Evolutionary conservation across 306 rosid genomes (phyloP).

Genomic region (Prunus mongolica): DNA sequence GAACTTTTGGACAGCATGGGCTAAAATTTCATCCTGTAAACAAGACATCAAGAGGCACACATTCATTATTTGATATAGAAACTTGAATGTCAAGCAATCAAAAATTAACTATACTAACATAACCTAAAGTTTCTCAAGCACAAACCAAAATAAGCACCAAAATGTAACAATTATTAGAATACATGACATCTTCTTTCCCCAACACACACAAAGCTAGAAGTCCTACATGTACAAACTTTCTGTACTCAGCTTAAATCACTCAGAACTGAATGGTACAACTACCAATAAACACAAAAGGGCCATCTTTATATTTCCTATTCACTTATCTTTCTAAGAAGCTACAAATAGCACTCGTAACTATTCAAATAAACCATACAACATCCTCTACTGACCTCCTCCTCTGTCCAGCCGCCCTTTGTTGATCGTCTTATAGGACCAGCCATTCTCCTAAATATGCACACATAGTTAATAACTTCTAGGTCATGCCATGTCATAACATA

Average conservation of each 20-base stretch:
- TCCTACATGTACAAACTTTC: too few species aligned
- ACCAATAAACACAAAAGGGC: not conserved
- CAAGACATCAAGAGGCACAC: not conserved
- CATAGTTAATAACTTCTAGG: not conserved
- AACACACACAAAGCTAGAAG: too few species aligned
- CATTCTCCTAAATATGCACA: constrained; percentile 25
- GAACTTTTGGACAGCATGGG: constrained; percentile 24
- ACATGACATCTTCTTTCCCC: too few species aligned
- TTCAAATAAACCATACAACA: constrained; percentile 1
- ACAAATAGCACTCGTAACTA: not conserved
- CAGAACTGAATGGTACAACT: not conserved
- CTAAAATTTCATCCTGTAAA: constrained; percentile 30
- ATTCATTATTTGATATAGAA: not conserved
- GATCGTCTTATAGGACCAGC: constrained; percentile 41
- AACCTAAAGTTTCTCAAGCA: not conserved
- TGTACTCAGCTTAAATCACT: not conserved
- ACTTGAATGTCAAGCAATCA: not conserved
- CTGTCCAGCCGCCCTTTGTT: constrained; percentile 46
- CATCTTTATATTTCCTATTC: not conserved
- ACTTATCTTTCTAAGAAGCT: not conserved
- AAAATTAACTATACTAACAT: too few species aligned
- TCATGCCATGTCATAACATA: not conserved
- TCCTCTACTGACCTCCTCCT: constrained; percentile 31
- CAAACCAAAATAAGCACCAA: too few species aligned
- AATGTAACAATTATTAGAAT: too few species aligned